Base-by-base conservation (phyloP, 345 rosid genomes). In the Dipteronia sinensis region DNA sequence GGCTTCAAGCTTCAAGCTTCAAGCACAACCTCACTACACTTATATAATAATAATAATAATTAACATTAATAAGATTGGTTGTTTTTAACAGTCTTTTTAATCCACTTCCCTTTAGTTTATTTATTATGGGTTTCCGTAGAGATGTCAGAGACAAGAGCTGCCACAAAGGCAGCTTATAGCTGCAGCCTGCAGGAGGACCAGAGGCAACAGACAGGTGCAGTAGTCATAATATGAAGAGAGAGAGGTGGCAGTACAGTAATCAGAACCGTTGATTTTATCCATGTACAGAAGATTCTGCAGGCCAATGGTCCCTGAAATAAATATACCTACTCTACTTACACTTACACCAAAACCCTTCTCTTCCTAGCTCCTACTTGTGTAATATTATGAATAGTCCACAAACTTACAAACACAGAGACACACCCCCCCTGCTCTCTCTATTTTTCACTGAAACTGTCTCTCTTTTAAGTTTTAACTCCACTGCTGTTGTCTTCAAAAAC, bases 101-200 rank as follows among this genome's bases (percentile, higher is more conserved):
- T 62, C 78, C 82, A 22, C 20, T 40, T 23, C 67, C 46, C 76
- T 80, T 83, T 79, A 83, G 86, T 89, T 91, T 34, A 34, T 34
- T 34, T 34, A 34, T 34, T 88, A 89, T 91, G 89, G 87, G 86
- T 89, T 89, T 87, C 90, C 86, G 92, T 80, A 84, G 89, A 70
- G 80, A 0, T 89, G 95, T 91, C 95, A 89, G 93, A 88, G 90
- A 88, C 92, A 89, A 79, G 89, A 75, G 90, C 91, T 85, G 92
- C 85, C 78, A 69, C 80, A 65, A 75, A 72, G 65, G 84, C 83
- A 81, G 88, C 82, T 67, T 74, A 34, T 34, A 79, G 85, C 71
- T 83, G 90, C 83, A 88, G 86, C 84, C 71, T 83, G 90, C 83
- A 88, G 86, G 71, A 73, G 86, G 71, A 73, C 64, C 85, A 82